phyloP scores from a whole-genome alignment of 2,329 filamentous ascomycete genomes.

The Colletotrichum spinosum region DNA sequence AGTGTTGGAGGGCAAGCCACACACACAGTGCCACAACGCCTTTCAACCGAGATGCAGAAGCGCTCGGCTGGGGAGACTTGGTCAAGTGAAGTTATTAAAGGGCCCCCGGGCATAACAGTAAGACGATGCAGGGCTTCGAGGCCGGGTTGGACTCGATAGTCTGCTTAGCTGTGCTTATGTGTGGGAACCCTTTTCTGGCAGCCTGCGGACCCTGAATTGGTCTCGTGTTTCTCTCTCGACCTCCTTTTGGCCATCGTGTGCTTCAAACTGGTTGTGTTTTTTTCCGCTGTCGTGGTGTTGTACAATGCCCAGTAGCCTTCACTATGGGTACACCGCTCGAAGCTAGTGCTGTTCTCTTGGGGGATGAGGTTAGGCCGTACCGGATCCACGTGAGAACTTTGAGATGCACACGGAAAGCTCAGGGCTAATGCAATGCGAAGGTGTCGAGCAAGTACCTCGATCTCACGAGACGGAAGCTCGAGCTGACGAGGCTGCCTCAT shows the following conservation, averaged over 20 bases:
- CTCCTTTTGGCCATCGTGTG: too few relatives aligned
- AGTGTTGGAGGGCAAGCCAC: slow-evolving; percentile 20
- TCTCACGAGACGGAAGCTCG: slow-evolving; percentile 74
- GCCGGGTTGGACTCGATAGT: slow-evolving; percentile 12
- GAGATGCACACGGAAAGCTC: background rate
- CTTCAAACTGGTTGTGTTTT: background rate
- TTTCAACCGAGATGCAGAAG: background rate
- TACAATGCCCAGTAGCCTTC: slow-evolving; percentile 12
- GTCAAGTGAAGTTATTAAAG: slow-evolving; percentile 18
- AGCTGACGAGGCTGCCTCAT: slow-evolving; percentile 73
- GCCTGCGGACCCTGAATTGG: too few relatives aligned
- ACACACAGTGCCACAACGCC: slow-evolving; percentile 7
- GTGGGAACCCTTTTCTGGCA: too few relatives aligned
- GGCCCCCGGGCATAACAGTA: slow-evolving; percentile 20
- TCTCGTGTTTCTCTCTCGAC: too few relatives aligned
- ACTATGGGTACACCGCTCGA: background rate
- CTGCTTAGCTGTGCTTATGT: slow-evolving; percentile 7
- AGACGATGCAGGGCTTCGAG: slow-evolving; percentile 19
- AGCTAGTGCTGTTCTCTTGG: slow-evolving; percentile 36
- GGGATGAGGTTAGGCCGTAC: slow-evolving; percentile 65
- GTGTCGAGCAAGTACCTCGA: slow-evolving; percentile 76
- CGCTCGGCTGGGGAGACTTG: slow-evolving; percentile 13
- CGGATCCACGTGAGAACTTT: slow-evolving; percentile 64
- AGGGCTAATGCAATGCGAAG: slow-evolving; percentile 48
- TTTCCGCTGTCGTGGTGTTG: background rate